phyloP scores from a whole-genome alignment of 2,329 filamentous ascomycete genomes.

The Claviceps arundinis region DNA sequence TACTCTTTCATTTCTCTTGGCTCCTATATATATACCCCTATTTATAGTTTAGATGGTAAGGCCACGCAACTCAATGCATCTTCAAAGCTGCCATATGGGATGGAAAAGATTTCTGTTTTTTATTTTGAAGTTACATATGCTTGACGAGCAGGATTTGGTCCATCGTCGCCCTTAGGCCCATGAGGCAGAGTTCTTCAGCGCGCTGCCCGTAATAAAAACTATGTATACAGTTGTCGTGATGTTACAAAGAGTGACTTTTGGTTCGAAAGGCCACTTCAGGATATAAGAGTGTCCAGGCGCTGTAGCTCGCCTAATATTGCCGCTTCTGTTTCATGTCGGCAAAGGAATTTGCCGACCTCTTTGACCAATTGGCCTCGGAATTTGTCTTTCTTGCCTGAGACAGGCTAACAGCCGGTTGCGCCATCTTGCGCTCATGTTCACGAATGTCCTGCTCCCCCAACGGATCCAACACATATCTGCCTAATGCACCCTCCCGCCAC shows the following conservation, averaged over 20 bases:
- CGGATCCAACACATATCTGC: slow-evolving; percentile 67
- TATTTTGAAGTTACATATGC: neutral
- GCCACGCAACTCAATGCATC: neutral
- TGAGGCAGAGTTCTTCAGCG: neutral
- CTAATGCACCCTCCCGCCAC: slow-evolving; percentile 68
- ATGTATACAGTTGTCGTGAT: too few species aligned
- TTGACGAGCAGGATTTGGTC: too few species aligned
- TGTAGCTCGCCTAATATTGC: neutral
- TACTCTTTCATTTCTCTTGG: neutral
- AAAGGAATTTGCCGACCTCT: slow-evolving; percentile 35
- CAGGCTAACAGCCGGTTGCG: slow-evolving; percentile 42
- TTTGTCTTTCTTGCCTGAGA: slow-evolving; percentile 56
- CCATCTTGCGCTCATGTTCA: slow-evolving; percentile 31
- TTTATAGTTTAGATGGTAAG: neutral
- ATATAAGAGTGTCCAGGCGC: too few species aligned
- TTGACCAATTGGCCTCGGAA: slow-evolving; percentile 15
- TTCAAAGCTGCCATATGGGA: neutral
- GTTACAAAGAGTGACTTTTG: too few species aligned
- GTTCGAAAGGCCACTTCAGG: too few species aligned
- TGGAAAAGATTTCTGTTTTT: neutral
- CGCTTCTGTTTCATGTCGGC: slow-evolving; percentile 19
- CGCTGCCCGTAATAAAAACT: too few species aligned
- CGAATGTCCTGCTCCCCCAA: slow-evolving; percentile 46
- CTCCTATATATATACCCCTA: slow-evolving; percentile 10
- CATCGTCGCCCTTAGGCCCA: neutral